Evolutionary conservation across 2,329 filamentous ascomycete genomes (phyloP), one percentile per base, ranked within the genome.

Genomic region (Phialocephala sp.): DNA sequence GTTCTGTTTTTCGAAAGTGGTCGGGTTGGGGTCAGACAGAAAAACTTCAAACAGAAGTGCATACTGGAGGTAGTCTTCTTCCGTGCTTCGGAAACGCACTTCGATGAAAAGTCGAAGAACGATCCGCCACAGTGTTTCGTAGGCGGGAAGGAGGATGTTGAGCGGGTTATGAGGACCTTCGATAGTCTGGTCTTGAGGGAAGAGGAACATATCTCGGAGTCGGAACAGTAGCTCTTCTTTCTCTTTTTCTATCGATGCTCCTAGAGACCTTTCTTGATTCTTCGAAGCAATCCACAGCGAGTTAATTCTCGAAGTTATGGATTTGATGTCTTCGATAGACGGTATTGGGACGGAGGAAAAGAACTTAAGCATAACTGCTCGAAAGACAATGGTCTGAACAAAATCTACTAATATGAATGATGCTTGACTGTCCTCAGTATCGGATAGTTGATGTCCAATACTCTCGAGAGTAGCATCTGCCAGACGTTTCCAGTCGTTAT

Each of bases 111-210:
- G 60, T 12, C 59, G 63, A 11, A 71, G 54, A 0, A 69, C 63
- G 0, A 68, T 66, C 15, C 62, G 59, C 64, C 62, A 69, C 0
- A 72, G n/a, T 1, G 57, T 66, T 41, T 67, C 63, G 57, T 71
- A 71, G 0, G 67, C 67, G 0, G 69, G 69, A 3, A 72, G 47
- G 11, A 72, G 41, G 8, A 63, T 54, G 41, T 68, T 68, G 4
- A 72, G 59, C 0, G 67, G 69, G 12, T 69, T 72, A 8, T n/a
- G 8, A 8, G 8, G 14, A 4, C 43, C 43, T 47, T 47, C 43
- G 8, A 47, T 18, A 18, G 3, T 4, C 9, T 22, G 18, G 8
- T 47, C 8, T 2, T 47, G 12, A 9, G 43, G 12, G n/a, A n/a
- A 4, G 43, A 3, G 43, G n/a, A 47, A 47, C 12, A 47, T 3